Percentiles rank a stretch among this genome's conserved stretches.
Evolutionary conservation across 306 rosid genomes (phyloP).

Genomic region (Rosa chinensis): DNA sequence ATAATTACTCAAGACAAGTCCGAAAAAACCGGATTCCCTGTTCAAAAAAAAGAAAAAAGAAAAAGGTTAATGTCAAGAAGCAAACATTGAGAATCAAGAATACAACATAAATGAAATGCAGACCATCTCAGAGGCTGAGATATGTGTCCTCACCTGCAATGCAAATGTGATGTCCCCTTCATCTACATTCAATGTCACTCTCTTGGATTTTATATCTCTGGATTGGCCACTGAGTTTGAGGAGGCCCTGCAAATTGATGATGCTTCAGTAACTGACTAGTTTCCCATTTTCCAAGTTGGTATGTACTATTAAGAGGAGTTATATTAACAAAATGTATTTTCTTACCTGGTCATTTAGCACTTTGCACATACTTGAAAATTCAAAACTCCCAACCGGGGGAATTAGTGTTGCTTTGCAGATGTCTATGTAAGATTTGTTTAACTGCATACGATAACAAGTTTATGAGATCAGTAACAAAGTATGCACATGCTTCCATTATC

Average conservation of each 20-base stretch:
- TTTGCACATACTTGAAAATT: conserved; percentile 76
- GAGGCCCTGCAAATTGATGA: conserved; percentile 62
- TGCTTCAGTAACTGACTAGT: conserved; percentile 3
- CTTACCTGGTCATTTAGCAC: conserved; percentile 90
- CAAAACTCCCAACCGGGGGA: conserved; percentile 66
- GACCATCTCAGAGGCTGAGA: not conserved
- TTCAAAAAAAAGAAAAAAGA: conserved; percentile 23
- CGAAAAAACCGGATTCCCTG: conserved; percentile 93
- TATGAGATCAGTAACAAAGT: not conserved
- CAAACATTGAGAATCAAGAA: not conserved
- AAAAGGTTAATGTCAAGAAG: conserved; percentile 9
- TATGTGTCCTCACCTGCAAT: conserved; percentile 52
- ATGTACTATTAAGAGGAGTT: not conserved
- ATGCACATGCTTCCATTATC: not conserved
- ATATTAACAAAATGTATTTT: not conserved
- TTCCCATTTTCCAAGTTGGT: not conserved
- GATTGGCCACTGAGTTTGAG: conserved; percentile 77
- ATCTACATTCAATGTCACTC: conserved; percentile 64
- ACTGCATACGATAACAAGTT: conserved; percentile 46
- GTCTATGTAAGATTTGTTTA: conserved; percentile 66
- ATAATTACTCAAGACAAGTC: conserved; percentile 59
- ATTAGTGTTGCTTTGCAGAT: conserved; percentile 63
- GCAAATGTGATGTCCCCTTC: conserved; percentile 80
- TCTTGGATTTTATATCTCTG: conserved; percentile 65
- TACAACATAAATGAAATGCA: not conserved